phyloP scores from a whole-genome alignment of 202 grass and related monocot species.

The Dendrocalamus latiflorus region DNA sequence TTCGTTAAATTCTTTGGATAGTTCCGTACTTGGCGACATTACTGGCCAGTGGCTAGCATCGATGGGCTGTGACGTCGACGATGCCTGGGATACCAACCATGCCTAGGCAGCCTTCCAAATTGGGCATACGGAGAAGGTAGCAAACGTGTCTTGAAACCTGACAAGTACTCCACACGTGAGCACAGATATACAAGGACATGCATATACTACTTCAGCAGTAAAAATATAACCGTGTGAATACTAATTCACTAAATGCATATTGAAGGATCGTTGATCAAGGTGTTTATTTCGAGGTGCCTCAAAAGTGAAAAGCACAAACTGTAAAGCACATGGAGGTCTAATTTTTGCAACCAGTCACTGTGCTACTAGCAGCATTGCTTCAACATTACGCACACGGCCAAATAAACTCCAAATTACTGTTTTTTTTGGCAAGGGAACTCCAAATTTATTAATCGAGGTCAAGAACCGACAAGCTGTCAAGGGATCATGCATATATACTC shows the following conservation, averaged over 20 bases:
- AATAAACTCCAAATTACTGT: not conserved
- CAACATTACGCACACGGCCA: not conserved
- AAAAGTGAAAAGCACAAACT: too few species aligned
- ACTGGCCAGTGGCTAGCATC: not conserved
- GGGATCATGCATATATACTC: conserved; percentile 18
- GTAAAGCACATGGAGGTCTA: too few species aligned
- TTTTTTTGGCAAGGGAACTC: too few species aligned
- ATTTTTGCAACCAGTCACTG: too few species aligned
- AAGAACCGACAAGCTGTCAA: conserved; percentile 35
- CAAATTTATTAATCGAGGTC: not conserved
- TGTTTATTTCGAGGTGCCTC: too few species aligned
- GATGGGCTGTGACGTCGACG: not conserved
- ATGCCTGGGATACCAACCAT: not conserved
- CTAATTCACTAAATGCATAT: too few species aligned
- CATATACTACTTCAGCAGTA: not conserved
- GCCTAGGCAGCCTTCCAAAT: not conserved
- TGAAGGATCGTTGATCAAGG: too few species aligned
- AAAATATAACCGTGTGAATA: not conserved
- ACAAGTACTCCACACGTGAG: not conserved
- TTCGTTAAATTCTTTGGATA: not conserved
- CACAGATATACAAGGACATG: not conserved
- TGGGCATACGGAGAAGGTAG: not conserved
- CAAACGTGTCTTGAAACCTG: not conserved
- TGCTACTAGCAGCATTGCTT: too few species aligned
- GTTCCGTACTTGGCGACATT: not conserved